Evolutionary conservation across 495 filamentous ascomycete species (phyloP).

Genomic region (Penicillium cinerascens): DNA sequence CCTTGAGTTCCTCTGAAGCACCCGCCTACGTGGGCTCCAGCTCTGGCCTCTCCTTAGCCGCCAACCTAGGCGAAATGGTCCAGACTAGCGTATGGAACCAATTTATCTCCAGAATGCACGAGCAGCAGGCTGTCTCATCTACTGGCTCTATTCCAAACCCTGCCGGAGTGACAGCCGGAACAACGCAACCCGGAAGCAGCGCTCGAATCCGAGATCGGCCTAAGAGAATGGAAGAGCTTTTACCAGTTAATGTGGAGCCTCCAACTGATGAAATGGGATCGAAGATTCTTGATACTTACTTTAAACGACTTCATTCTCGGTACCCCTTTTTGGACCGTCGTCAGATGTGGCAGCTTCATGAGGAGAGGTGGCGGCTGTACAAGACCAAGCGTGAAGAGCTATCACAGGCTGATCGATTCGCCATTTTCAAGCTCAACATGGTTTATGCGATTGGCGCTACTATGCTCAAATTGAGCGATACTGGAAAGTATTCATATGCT

Average conservation of each 20-base stretch:
- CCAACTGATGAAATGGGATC: conserved; percentile 48
- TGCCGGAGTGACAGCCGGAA: conserved; percentile 1
- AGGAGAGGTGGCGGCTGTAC: conserved; percentile 40
- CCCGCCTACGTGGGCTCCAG: conserved; percentile 53
- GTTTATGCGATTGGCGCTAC: conserved; percentile 52
- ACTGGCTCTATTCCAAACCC: conserved; percentile 1
- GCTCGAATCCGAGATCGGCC: conserved; percentile 18
- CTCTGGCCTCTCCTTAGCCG: conserved; percentile 48
- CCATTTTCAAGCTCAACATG: conserved; percentile 51
- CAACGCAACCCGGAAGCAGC: conserved; percentile 3
- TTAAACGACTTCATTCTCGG: conserved; percentile 42
- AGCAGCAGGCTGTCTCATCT: conserved; percentile 12
- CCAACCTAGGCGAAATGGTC: conserved; percentile 52
- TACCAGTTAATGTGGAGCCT: conserved; percentile 42
- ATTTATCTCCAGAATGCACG: conserved; percentile 36
- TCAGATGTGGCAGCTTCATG: conserved; percentile 43
- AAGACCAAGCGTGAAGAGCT: conserved; percentile 41
- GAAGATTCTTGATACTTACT: conserved; percentile 45
- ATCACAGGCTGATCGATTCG: conserved; percentile 40
- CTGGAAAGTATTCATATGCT: conserved; percentile 37
- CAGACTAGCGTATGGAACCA: conserved; percentile 53
- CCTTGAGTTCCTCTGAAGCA: conserved; percentile 45
- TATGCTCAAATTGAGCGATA: conserved; percentile 44
- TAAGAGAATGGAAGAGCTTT: conserved; percentile 17
- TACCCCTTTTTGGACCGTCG: conserved; percentile 51